A percentile compares a stretch with the other conserved stretches of the same genome.
phyloP scores from a whole-genome alignment of 805 yeast species.

The Sugiyamaella marilandica region DNA sequence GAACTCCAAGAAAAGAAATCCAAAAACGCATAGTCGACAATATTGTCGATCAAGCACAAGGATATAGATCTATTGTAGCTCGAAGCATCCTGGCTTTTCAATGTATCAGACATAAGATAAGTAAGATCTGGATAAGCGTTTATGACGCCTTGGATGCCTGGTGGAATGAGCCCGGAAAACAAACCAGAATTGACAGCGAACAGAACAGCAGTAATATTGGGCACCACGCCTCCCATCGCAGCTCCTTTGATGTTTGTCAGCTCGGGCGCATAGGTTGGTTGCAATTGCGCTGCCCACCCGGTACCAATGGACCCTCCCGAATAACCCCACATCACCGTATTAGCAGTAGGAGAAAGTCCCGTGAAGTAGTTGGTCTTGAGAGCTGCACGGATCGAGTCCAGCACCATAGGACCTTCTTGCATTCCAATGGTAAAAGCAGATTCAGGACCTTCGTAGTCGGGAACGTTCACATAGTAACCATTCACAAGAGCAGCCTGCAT shows the following conservation, averaged over 20 bases:
- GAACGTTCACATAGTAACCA: constrained; percentile 16
- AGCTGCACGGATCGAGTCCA: constrained; percentile 30
- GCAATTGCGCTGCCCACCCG: constrained; percentile 29
- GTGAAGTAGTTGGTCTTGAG: constrained; percentile 12
- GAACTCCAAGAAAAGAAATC: constrained; percentile 20
- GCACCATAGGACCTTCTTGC: constrained; percentile 25
- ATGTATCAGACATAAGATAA: not conserved
- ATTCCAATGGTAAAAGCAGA: constrained; percentile 20
- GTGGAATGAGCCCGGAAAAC: constrained; percentile 23
- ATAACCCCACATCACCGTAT: constrained; percentile 25
- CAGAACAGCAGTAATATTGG: constrained; percentile 17
- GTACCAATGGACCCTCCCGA: constrained; percentile 29
- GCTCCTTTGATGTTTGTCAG: constrained; percentile 23
- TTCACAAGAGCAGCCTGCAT: constrained; percentile 11
- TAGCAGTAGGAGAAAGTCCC: constrained; percentile 15
- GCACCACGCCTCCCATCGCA: constrained; percentile 26
- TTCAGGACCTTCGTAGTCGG: constrained; percentile 22
- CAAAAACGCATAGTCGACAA: constrained; percentile 13
- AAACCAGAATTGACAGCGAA: constrained; percentile 20
- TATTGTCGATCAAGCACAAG: constrained; percentile 18
- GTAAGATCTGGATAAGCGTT: constrained; percentile 24
- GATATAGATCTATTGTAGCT: constrained; percentile 14
- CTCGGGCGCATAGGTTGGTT: constrained; percentile 27
- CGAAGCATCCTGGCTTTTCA: constrained; percentile 3
- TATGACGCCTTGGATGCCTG: constrained; percentile 28